These are phyloP conservation scores for Striga hermonthica DNA, from an alignment of 305 asterid genomes.

Conservation along the genomic window DNA sequence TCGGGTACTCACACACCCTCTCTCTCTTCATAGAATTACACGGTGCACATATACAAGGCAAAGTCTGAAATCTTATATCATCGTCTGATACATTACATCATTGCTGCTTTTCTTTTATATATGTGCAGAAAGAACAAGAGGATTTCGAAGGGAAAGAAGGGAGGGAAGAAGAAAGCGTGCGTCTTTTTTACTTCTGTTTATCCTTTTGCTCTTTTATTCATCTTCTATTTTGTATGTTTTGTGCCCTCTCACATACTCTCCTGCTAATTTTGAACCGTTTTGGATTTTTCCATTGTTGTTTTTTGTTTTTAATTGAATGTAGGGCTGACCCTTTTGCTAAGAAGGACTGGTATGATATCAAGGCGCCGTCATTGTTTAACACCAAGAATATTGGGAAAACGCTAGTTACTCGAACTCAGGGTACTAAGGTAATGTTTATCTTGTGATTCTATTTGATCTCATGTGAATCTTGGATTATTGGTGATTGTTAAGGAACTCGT, in stretches of 20 bases:
- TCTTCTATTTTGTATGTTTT: no score
- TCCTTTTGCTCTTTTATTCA: no score
- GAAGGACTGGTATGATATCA: slow-evolving; percentile 76
- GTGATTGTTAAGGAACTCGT: no score
- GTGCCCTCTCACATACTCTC: no score
- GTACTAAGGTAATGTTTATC: slow-evolving; percentile 52
- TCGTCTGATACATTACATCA: no score
- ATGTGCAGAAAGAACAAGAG: not conserved
- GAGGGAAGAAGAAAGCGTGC: slow-evolving; percentile 6
- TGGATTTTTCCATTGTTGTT: not conserved
- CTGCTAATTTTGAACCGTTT: no score
- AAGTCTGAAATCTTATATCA: no score
- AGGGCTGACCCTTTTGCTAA: slow-evolving; percentile 66
- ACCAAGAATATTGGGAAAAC: slow-evolving; percentile 66
- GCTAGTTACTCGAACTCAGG: slow-evolving; percentile 82
- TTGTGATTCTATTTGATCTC: no score
- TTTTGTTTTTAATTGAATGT: not conserved
- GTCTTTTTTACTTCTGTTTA: not conserved
- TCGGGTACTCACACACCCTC: no score
- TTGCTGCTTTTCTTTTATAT: not conserved
- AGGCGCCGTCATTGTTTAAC: slow-evolving; percentile 57
- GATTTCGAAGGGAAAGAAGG: slow-evolving; percentile 1
- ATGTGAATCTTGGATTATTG: no score
- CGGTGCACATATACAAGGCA: no score
- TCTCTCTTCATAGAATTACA: no score